Percentiles rank a stretch among this genome's conserved stretches.
phyloP scores from a whole-genome alignment of 2,329 filamentous ascomycete species.

The Daldinia sp. region DNA sequence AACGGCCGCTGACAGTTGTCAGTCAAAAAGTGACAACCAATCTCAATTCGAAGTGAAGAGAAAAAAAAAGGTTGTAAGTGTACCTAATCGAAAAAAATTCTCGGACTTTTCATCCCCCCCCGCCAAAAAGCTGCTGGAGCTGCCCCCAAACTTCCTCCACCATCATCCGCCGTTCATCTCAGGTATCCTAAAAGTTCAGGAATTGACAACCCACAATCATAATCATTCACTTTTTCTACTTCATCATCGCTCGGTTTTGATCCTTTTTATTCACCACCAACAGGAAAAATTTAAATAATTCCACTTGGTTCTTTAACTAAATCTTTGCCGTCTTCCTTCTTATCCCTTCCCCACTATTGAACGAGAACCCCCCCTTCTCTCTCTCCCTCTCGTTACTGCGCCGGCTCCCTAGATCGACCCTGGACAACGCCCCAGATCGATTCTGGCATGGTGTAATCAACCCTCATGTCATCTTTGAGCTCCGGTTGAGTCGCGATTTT shows the following conservation, averaged over 20 bases:
- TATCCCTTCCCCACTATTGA: constrained; percentile 3
- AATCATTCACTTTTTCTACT: neutral
- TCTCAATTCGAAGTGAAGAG: constrained; percentile 18
- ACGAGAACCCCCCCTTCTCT: neutral
- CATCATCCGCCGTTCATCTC: constrained; percentile 31
- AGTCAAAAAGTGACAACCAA: constrained; percentile 19
- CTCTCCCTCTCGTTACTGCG: neutral
- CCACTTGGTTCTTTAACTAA: neutral
- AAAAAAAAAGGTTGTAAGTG: constrained; percentile 12
- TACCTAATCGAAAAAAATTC: constrained; percentile 21
- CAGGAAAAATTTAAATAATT: neutral
- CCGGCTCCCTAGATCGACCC: constrained; percentile 5
- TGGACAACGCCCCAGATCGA: constrained; percentile 17
- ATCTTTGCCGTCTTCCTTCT: neutral
- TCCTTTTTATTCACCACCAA: neutral
- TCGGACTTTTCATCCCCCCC: constrained; percentile 41
- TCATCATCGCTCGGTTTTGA: neutral
- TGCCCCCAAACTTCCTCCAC: constrained; percentile 43
- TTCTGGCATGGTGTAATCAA: constrained; percentile 45
- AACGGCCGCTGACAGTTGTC: constrained; percentile 29
- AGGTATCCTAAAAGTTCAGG: constrained; percentile 4
- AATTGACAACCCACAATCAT: constrained; percentile 19
- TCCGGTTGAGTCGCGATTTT: constrained; percentile 48
- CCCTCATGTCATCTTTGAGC: constrained; percentile 46
- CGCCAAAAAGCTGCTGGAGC: constrained; percentile 30